phyloP scores from a whole-genome alignment of 495 filamentous ascomycete species.

The Trichoderma parareesei region DNA sequence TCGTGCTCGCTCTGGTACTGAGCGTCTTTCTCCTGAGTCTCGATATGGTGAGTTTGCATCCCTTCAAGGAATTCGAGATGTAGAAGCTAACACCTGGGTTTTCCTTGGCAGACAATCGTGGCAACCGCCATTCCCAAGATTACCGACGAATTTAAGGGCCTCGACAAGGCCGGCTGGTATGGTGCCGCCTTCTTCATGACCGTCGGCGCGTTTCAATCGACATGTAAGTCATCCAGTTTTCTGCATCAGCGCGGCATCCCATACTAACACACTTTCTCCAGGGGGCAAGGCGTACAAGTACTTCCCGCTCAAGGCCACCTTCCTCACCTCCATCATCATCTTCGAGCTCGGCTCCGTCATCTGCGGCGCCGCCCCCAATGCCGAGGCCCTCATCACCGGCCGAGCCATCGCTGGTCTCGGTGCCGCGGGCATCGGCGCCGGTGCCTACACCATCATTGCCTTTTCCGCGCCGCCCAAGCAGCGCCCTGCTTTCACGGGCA shows the following conservation, averaged over 20 bases:
- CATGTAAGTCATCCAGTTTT: conserved; percentile 8
- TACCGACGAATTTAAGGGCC: conserved; percentile 30
- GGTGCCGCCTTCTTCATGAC: conserved; percentile 23
- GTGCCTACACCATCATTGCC: conserved; percentile 40
- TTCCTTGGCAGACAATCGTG: conserved; percentile 21
- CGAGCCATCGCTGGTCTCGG: conserved; percentile 44
- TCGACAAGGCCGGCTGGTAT: conserved; percentile 36
- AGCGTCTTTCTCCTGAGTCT: conserved; percentile 38
- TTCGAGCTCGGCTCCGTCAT: conserved; percentile 42
- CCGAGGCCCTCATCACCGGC: conserved; percentile 45
- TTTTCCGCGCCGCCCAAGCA: conserved; percentile 31
- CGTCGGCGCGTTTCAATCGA: conserved; percentile 17
- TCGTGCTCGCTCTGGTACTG: conserved; percentile 34
- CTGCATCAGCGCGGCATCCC: not conserved
- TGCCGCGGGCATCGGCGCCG: conserved; percentile 35
- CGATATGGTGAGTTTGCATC: conserved; percentile 32
- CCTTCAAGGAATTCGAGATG: conserved; percentile 14
- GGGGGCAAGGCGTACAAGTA: conserved; percentile 39
- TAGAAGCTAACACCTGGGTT: conserved; percentile 13
- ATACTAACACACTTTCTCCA: not conserved
- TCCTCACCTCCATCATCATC: conserved; percentile 29
- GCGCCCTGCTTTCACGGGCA: conserved; percentile 28
- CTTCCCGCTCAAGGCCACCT: conserved; percentile 38
- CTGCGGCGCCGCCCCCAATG: conserved; percentile 43
- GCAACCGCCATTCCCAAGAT: conserved; percentile 38